These are phyloP conservation scores for Hypoxylon sp. DNA, from an alignment of 2,329 filamentous ascomycete genomes.

Conservation along the genomic window DNA sequence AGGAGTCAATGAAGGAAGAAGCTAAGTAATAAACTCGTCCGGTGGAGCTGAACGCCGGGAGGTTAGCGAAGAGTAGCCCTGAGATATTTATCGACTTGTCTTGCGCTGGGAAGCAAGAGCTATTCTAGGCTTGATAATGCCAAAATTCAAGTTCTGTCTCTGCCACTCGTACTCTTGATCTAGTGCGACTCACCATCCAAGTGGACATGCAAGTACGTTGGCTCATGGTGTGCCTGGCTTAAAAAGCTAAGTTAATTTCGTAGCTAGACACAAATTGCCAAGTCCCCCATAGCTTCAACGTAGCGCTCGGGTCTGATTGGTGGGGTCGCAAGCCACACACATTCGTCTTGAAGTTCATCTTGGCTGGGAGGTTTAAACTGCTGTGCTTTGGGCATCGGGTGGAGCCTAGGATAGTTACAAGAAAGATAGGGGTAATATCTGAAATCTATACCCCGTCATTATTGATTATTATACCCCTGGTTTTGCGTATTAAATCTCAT, in stretches of 20 bases:
- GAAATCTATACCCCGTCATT: no score
- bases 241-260: no score
- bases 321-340: neutral
- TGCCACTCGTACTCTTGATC: neutral
- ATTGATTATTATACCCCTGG: no score
- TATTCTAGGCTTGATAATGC: neutral
- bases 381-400: neutral
- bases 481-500: no score
- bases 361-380: neutral
- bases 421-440: no score
- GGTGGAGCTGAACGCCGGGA: neutral
- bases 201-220: neutral
- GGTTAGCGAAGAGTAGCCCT: neutral
- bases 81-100: neutral
- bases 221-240: no score
- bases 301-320: neutral
- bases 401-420: neutral
- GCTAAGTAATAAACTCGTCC: slow-evolving; percentile 60
- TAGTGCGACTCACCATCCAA: neutral
- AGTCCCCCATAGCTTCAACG: neutral
- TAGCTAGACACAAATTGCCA: no score
- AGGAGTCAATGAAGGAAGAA: slow-evolving; percentile 78
- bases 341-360: neutral
- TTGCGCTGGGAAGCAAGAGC: neutral
- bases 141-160: neutral